Evolutionary conservation across 2,329 filamentous ascomycete genomes (phyloP), one percentile per base, ranked within the genome.

Genomic region (Acrodontium crateriforme): DNA sequence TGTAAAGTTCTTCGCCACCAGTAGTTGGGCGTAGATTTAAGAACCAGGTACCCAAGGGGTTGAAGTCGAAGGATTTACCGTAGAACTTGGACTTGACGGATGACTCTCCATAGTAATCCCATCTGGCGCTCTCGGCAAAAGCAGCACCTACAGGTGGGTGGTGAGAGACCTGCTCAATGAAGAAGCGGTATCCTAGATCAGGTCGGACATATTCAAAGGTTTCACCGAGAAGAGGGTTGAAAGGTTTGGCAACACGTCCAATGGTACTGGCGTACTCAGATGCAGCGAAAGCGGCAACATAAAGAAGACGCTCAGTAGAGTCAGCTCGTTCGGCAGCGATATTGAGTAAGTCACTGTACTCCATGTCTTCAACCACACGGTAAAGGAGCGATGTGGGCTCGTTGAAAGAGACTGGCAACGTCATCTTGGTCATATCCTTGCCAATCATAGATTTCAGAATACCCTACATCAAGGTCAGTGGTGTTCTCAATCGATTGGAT

Each of bases 371-470:
- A 4, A 82, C 83, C 23, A 91, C 87, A 50, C 89, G 81, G 55
- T 95, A 89, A 6, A 98, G 68, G 9, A 98, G 63, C 5, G 89
- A 95, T 0, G 89, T 98, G 1, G 89, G 89, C 55, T 98, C 89
- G 57, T 98, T 98, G 63, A 98, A 95, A 1, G 89, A 93, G 2
- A 98, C 89, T 0, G 89, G 89, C 12, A 98, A 62, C 0, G 89
- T 95, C 87, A 98, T 98, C 63, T 91, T 95, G 19, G 89, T 95
- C 89, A 98, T 95, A 50, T 98, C 89, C 54, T 98, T 95, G 38
- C 89, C 89, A 56, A 98, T 93, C 89, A 98, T 95, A 13, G 87
- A 95, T 61, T 95, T 98, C 38, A 98, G 62, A 43, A 98, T 94
- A 41, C 79, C 78, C 85, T 94, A 39, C 1, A 14, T 16, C 2